Base-by-base conservation (phyloP, 75 land plant species). In the Cryptomeria japonica region DNA sequence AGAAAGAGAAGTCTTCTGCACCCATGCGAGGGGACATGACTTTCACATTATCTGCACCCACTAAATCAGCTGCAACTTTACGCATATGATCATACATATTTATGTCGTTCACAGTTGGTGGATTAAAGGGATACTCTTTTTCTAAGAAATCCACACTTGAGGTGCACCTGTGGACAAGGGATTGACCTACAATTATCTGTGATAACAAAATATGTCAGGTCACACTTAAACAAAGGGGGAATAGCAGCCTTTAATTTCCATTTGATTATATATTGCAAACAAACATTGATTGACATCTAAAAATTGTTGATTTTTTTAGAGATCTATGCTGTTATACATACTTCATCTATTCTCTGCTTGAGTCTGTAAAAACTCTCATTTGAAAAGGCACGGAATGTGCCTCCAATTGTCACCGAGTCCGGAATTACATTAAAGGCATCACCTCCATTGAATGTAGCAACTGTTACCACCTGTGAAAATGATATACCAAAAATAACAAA, bases 361-460 rank as follows among this genome's bases (percentile, higher is more conserved):
- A 98, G 95, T 53, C 83, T 91, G 41, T n/a, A 16, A 36, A 98
- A 91, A 89, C 93, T 93, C 89, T 93, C 91, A 72, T 88, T 89
- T 37, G 96, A 93, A 87, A 93, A 97, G 19, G 99, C 97, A 70
- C 99, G 90, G 88, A 94, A 96, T 39, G 99, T 98, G 80, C 99
- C 99, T 56, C 94, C 96, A 73, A 98, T 93, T 2, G 93, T 95
- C 25, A 95, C 99, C 0, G 96, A 91, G 89, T 98, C 96, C 19
- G 99, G 99, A 82, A 98, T 97, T 77, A 98, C 97, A 90, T 98
- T 98, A 86, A 94, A 97, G 32, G 99, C 97, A 87, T 91, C 93
- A 56, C 99, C 99, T 73, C 95, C 97, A 86, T 94, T 89, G 79
- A 95, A 91, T 79, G 88, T 93, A 38, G 95, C 94, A 1, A 98